Evolutionary conservation across 495 filamentous ascomycete genomes (phyloP).

Genomic region (Penicillium manginii): DNA sequence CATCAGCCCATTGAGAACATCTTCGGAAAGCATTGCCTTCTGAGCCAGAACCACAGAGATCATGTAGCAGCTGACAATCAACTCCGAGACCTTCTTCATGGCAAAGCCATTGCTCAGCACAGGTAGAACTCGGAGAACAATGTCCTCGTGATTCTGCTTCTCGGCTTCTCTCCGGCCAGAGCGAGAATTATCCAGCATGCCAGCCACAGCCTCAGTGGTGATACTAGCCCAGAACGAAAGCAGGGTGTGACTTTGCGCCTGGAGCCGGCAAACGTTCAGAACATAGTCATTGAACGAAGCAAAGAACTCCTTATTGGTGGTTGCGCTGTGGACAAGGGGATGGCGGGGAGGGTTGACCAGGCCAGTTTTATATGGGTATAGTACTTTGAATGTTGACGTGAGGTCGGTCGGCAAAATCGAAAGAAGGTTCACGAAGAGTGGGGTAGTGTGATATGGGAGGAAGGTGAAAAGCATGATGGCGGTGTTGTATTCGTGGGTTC

Average conservation of each 20-base stretch:
- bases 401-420: constrained; percentile 77
- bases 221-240: constrained; percentile 88
- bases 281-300: constrained; percentile 73
- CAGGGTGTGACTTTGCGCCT: constrained; percentile 72
- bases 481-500: constrained; percentile 90
- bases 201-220: constrained; percentile 77
- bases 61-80: constrained; percentile 89
- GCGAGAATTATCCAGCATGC: constrained; percentile 73
- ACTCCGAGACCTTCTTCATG: constrained; percentile 70
- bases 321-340: constrained; percentile 77
- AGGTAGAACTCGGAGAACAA: constrained; percentile 74
- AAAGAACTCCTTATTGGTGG: constrained; percentile 71
- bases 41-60: constrained; percentile 80
- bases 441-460: constrained; percentile 85
- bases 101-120: constrained; percentile 74
- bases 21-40: constrained; percentile 76
- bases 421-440: constrained; percentile 78
- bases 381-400: constrained; percentile 75
- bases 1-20: constrained; percentile 79
- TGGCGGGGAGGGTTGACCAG: constrained; percentile 74
- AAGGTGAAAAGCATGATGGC: constrained; percentile 79
- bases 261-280: constrained; percentile 64
- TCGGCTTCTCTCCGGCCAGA: constrained; percentile 71
- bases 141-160: constrained; percentile 74
- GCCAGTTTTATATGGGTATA: constrained; percentile 80